Conservation (phyloP, 768 basidiomycete genomes). For the Terana coerulea region DNA sequence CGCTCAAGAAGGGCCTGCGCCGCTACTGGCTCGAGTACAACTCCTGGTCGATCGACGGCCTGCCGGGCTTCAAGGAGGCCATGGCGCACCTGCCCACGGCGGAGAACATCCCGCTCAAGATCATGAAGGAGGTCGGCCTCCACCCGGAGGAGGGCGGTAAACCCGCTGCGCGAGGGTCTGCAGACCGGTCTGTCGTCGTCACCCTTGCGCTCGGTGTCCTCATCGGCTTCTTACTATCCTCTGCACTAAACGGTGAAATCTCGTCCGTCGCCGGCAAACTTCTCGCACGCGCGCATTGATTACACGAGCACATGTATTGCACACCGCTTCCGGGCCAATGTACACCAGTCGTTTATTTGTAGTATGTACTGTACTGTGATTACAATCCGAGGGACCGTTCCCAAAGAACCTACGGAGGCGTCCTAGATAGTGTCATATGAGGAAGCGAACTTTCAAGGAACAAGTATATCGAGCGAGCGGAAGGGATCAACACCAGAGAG, state of each 20-base stretch:
- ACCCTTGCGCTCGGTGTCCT: neutral
- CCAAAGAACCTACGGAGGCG: too few species aligned
- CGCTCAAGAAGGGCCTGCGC: constrained; percentile 10
- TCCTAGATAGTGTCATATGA: too few species aligned
- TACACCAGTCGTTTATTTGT: too few species aligned
- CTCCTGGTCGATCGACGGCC: constrained; percentile 14
- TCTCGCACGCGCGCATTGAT: neutral
- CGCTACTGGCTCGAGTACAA: constrained; percentile 10
- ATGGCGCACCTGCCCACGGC: neutral
- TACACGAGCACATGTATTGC: neutral
- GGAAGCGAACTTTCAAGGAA: too few species aligned
- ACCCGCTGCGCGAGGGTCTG: neutral
- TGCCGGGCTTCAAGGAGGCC: constrained; percentile 5
- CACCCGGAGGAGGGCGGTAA: neutral
- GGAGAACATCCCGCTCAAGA: neutral
- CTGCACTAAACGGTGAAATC: neutral
- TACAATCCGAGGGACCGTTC: too few species aligned
- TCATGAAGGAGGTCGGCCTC: constrained; percentile 6
- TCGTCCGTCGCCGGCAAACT: neutral
- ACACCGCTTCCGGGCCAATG: too few species aligned
- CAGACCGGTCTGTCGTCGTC: neutral
- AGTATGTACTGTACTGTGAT: too few species aligned
- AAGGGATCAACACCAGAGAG: too few species aligned
- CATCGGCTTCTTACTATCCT: neutral
- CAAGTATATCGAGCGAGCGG: too few species aligned